Base-by-base conservation (phyloP, 2,329 filamentous ascomycete species). In the Paraphoma sp. region DNA sequence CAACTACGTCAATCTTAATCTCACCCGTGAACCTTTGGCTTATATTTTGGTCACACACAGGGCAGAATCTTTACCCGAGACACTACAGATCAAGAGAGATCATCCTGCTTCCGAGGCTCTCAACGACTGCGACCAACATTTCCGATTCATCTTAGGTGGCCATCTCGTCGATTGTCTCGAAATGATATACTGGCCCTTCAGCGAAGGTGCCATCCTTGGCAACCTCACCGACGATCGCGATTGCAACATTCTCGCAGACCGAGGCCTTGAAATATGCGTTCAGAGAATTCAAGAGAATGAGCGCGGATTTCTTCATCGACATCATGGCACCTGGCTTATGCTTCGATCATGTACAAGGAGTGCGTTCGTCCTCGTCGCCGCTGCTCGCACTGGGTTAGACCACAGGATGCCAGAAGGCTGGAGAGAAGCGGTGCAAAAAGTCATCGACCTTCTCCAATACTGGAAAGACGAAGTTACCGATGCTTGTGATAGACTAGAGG, bases 391-490 rank as follows among this genome's bases (percentile, higher is more conserved):
- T 38, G 33, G 33, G 3, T n/a, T 38, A 11, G 33, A n/a, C 3
- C 33, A 38, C 10, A 38, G n/a, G n/a, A 3, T 38, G 33, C 33
- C 33, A 2, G 33, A 11, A 11, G n/a, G 33, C 10, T 38, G 33
- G 33, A 11, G 33, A 38, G 33, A 38, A 38, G 33, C 33, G 33
- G 33, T 38, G n/a, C 10, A 38, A n/a, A 38, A 38, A 38, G 33
- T 38, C n/a, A 38, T 3, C 17, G 17, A 1, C 82, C 79, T 61
- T 86, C 88, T 0, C 87, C 87, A 45, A 47, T 46, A 11, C 83
- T 83, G 69, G 91, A 87, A 60, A 90, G 89, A 16, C 91, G 78
- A 1, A 88, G 87, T 70, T 85, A 41, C 0, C 59, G 28, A 8
- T 53, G 49, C 7, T 53, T 45, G 1, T 56, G 59, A 7, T 60